Evolutionary conservation across 1,139 yeast genomes (phyloP), one percentile per base, ranked within the genome.

Genomic region (Kodamaea ohmeri): DNA sequence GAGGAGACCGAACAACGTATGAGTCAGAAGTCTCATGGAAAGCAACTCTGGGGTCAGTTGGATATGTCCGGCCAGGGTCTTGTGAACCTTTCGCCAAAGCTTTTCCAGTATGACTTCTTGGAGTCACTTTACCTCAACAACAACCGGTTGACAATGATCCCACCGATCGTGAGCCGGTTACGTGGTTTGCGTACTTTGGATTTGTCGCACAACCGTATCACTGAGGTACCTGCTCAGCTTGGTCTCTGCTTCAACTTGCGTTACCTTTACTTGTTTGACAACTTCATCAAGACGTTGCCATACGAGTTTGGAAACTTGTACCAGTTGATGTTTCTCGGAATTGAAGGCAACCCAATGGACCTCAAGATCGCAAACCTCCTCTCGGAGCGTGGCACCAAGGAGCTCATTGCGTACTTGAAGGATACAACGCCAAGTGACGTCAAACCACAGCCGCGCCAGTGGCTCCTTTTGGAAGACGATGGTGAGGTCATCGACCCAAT

Each of bases 21-120:
- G 65, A 78, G 85, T 57, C 76, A 78, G 44, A 83, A 78, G 49
- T 77, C 85, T 34, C 78, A 82, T 39, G 80, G 83, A 20, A 76
- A 76, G 51, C 97, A 90, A 63, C 74, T 85, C 53, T 94, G 99
- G 99, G 85, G 95, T 39, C 94, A 92, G 18, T 70, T 94, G 49
- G 99, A 94, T 65, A 70, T 92, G 48, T 80, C 95, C 49, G 96
- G 97, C 40, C 95, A 92, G 61, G 89, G 95, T 17, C 68, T 92
- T 39, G 71, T 79, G 46, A 75, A 78, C 45, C 53, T 90, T 32
- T 78, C 89, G 12, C 79, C 84, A 18, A 83, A 82, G 51, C 64
- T 94, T 41, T 88, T 89, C 67, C 80, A 80, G 37, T 94, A 89
- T 60, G 77, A 78, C 44, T 94, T 94, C 54, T 73, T 94, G 54